Conservation (phyloP, 345 rosid genomes). For the Aquilaria malaccensis region DNA sequence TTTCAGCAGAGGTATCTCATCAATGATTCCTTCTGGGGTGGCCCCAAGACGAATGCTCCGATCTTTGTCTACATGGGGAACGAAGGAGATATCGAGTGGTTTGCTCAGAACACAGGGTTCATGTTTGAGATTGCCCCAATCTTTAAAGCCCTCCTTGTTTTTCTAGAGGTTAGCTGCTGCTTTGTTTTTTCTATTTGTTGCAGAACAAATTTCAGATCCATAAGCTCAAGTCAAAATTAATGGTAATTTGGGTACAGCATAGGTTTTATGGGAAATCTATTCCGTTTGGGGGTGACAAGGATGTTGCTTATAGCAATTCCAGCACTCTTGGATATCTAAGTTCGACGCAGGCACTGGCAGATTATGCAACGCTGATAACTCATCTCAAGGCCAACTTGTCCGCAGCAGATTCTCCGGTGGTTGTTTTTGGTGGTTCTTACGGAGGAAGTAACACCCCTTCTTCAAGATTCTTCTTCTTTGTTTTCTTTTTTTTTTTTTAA, state of each 20-base stretch:
- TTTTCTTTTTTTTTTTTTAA: no score
- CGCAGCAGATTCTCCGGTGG: constrained; percentile 52
- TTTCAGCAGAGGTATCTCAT: constrained; percentile 48
- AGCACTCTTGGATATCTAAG: constrained; percentile 40
- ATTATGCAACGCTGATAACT: constrained; percentile 40
- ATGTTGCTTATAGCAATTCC: constrained; percentile 38
- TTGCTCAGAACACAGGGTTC: constrained; percentile 53
- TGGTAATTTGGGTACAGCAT: constrained; percentile 34
- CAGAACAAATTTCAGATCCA: no score
- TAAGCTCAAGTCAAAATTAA: not conserved
- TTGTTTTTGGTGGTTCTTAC: constrained; percentile 63
- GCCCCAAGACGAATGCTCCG: constrained; percentile 33
- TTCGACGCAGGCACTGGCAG: constrained; percentile 58
- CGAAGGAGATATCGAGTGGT: constrained; percentile 62
- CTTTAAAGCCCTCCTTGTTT: constrained; percentile 53
- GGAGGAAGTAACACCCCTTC: constrained; percentile 47
- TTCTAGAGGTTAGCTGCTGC: constrained; percentile 37
- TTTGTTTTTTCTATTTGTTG: not conserved
- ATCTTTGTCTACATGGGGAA: constrained; percentile 58
- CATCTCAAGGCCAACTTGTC: constrained; percentile 49
- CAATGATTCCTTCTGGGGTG: constrained; percentile 44
- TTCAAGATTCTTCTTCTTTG: not conserved
- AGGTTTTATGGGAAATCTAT: constrained; percentile 54
- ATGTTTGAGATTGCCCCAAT: constrained; percentile 43
- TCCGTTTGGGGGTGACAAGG: constrained; percentile 42